Conservation (phyloP, 2,329 filamentous ascomycete genomes). For the Aspergillus fijiensis region DNA sequence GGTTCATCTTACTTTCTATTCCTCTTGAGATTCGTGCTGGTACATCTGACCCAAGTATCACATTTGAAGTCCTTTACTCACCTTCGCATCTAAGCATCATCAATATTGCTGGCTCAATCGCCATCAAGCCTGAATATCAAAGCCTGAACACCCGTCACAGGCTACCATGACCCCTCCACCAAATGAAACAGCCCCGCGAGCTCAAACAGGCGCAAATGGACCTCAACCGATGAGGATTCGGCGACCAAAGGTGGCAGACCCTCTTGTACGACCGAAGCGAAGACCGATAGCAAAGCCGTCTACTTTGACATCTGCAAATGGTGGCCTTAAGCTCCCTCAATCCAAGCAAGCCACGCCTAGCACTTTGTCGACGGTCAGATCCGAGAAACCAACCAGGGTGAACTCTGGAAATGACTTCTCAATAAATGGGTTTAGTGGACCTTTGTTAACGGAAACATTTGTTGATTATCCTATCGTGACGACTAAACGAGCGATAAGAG, state of each 20-base stretch:
- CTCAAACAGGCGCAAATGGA: conserved; percentile 50
- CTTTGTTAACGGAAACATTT: conserved; percentile 41
- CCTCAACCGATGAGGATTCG: conserved; percentile 46
- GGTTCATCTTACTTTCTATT: too few species aligned
- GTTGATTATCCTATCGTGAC: conserved; percentile 71
- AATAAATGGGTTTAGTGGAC: conserved; percentile 45
- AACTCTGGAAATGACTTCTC: conserved; percentile 32
- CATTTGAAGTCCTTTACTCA: too few species aligned
- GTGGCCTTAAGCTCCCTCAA: conserved; percentile 27
- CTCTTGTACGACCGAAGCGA: conserved; percentile 63
- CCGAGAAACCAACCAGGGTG: conserved; percentile 22
- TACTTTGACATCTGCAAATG: conserved; percentile 23
- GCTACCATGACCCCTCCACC: conserved; percentile 38
- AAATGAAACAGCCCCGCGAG: conserved; percentile 48
- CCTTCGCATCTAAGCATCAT: too few species aligned
- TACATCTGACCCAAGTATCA: too few species aligned
- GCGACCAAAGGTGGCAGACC: conserved; percentile 57
- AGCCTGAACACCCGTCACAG: not conserved
- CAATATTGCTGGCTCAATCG: not conserved
- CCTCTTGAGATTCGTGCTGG: too few species aligned
- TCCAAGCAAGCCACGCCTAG: conserved; percentile 22
- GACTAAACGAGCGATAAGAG: conserved; percentile 75
- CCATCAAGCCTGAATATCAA: not conserved
- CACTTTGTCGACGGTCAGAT: conserved; percentile 18
- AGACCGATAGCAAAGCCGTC: conserved; percentile 30